A percentile compares a stretch with the other conserved stretches of the same genome.
These are phyloP conservation scores for Neurospora sp. DNA, from an alignment of 495 filamentous ascomycete species.

Conservation along the genomic window DNA sequence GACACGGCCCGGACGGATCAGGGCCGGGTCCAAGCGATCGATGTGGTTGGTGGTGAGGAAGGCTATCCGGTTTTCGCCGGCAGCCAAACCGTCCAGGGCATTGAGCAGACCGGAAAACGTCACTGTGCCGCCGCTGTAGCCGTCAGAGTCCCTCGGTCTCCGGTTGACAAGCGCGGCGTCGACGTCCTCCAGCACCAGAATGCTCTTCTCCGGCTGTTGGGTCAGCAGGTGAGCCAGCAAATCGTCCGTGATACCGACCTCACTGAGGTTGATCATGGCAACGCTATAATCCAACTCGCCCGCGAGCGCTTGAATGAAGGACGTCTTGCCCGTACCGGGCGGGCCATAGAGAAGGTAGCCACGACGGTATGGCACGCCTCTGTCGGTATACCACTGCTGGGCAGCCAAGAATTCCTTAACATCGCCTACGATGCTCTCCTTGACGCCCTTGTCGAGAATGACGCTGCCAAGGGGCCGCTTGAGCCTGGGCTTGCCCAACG, in stretches of 20 bases:
- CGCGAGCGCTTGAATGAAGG: slow-evolving; percentile 90
- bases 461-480: slow-evolving; percentile 86
- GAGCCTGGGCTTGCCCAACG: slow-evolving; percentile 76
- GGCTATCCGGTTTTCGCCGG: slow-evolving; percentile 83
- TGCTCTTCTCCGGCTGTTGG: slow-evolving; percentile 74
- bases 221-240: slow-evolving; percentile 79
- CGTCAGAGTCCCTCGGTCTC: slow-evolving; percentile 67
- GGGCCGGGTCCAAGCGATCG: slow-evolving; percentile 75
- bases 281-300: slow-evolving; percentile 90
- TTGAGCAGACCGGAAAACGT: slow-evolving; percentile 94
- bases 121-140: slow-evolving; percentile 82
- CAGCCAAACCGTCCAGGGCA: slow-evolving; percentile 89
- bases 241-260: slow-evolving; percentile 89
- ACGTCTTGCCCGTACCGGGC: slow-evolving; percentile 90
- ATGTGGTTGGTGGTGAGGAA: slow-evolving; percentile 95
- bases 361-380: slow-evolving; percentile 88
- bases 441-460: slow-evolving; percentile 74
- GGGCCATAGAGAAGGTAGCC: slow-evolving; percentile 93
- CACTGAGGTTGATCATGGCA: slow-evolving; percentile 85
- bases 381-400: slow-evolving; percentile 82
- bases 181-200: slow-evolving; percentile 86
- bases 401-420: slow-evolving; percentile 73
- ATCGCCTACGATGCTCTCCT: slow-evolving; percentile 76
- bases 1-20: slow-evolving; percentile 84
- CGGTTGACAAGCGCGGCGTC: slow-evolving; percentile 86